These are phyloP conservation scores for Linum usitatissimum DNA, from an alignment of 345 rosid species.

Conservation along the genomic window DNA sequence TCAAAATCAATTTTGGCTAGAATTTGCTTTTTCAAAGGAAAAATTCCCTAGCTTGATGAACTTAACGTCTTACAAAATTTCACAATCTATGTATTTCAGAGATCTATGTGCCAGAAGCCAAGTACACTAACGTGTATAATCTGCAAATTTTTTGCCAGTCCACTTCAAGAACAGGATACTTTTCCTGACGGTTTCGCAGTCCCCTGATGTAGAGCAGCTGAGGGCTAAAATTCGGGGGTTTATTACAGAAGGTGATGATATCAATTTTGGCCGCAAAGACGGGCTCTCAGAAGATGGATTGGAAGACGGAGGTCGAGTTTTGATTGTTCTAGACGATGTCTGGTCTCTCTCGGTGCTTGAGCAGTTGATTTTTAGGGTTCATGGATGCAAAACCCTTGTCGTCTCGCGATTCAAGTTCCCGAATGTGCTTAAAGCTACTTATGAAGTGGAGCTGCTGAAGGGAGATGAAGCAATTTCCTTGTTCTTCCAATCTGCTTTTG, in stretches of 20 bases:
- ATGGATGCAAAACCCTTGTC: constrained; percentile 61
- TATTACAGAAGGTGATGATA: constrained; percentile 30
- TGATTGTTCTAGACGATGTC: constrained; percentile 82
- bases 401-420: constrained; percentile 64
- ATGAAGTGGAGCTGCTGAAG: constrained; percentile 54
- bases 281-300: constrained; percentile 25
- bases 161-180: constrained; percentile 40
- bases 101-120: too few species aligned
- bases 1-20: not conserved
- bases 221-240: constrained; percentile 32
- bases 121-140: too few species aligned
- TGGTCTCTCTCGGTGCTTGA: constrained; percentile 57
- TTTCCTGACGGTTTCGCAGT: constrained; percentile 76
- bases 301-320: constrained; percentile 14
- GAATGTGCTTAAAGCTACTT: constrained; percentile 21
- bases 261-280: constrained; percentile 12
- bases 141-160: constrained; percentile 24
- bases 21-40: not conserved
- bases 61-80: too few species aligned
- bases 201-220: constrained; percentile 52
- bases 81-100: too few species aligned
- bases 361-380: constrained; percentile 33
- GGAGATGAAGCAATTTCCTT: constrained; percentile 54
- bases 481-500: constrained; percentile 72
- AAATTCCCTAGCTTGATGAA: too few species aligned